Evolutionary conservation across 371 early-diverging fungal species (phyloP).

Genomic region (Zychaea mexicana): DNA sequence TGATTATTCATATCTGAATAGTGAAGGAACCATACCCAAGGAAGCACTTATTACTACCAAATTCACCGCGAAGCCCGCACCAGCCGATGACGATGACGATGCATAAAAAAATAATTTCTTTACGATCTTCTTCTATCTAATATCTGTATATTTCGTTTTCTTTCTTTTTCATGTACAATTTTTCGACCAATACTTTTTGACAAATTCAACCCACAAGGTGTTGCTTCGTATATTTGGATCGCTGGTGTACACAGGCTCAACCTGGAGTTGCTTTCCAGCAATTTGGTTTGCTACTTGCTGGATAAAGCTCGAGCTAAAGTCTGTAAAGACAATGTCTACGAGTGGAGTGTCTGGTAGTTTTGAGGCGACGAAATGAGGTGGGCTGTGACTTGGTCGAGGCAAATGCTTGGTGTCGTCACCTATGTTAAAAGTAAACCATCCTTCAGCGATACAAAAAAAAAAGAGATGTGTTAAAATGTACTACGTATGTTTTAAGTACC

Average conservation of each 20-base stretch:
- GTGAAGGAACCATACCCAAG: constrained; percentile 39
- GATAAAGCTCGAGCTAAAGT: constrained; percentile 30
- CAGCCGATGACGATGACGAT: constrained; percentile 1
- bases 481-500: constrained; percentile 17
- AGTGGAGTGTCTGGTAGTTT: constrained; percentile 20
- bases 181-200: constrained; percentile 13
- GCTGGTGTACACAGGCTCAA: constrained; percentile 16
- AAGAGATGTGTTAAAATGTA: no score
- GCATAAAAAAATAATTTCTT: background rate
- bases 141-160: background rate
- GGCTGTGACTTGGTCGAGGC: constrained; percentile 37
- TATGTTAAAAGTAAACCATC: background rate
- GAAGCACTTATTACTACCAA: constrained; percentile 27
- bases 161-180: background rate
- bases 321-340: constrained; percentile 34
- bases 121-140: background rate
- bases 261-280: constrained; percentile 21
- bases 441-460: background rate
- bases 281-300: constrained; percentile 21
- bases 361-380: constrained; percentile 39
- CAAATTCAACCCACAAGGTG: constrained; percentile 25
- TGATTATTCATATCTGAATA: constrained; percentile 47
- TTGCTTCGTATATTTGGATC: constrained; percentile 20
- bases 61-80: background rate
- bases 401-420: constrained; percentile 40